A percentile compares a stretch with the other conserved stretches of the same genome.
These are phyloP conservation scores for Cudoniella acicularis DNA, from an alignment of 495 filamentous ascomycete species.

Conservation along the genomic window DNA sequence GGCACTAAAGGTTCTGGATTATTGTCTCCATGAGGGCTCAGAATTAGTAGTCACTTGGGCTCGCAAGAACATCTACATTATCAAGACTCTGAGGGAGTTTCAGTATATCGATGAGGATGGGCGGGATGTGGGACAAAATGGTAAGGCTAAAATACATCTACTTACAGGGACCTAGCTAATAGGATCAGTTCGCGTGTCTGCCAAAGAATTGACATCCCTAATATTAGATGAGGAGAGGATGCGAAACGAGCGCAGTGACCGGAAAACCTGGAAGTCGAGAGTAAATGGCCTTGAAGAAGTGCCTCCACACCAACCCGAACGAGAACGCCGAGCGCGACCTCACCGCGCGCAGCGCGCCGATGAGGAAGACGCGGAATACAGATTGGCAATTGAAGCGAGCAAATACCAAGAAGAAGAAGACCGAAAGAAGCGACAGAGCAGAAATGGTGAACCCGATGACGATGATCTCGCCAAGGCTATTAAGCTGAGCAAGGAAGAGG, in stretches of 20 bases:
- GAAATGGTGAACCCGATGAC: slow-evolving; percentile 48
- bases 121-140: slow-evolving; percentile 91
- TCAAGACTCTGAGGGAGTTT: slow-evolving; percentile 97
- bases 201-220: slow-evolving; percentile 93
- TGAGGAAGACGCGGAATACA: slow-evolving; percentile 91
- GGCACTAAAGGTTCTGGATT: slow-evolving; percentile 95
- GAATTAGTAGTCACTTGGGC: slow-evolving; percentile 98
- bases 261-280: slow-evolving; percentile 94
- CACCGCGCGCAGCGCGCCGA: slow-evolving; percentile 50
- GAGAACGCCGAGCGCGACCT: slow-evolving; percentile 34
- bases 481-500: slow-evolving; percentile 88
- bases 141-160: slow-evolving; percentile 43
- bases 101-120: slow-evolving; percentile 93
- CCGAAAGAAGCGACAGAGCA: slow-evolving; percentile 70
- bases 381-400: slow-evolving; percentile 91
- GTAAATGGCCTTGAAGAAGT: slow-evolving; percentile 87
- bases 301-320: slow-evolving; percentile 37
- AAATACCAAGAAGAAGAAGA: slow-evolving; percentile 96
- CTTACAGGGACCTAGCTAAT: slow-evolving; percentile 17
- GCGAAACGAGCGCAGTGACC: slow-evolving; percentile 84
- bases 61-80: slow-evolving; percentile 94
- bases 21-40: slow-evolving; percentile 95
- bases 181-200: slow-evolving; percentile 79
- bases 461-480: slow-evolving; percentile 92
- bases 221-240: slow-evolving; percentile 93